Conservation (phyloP, 495 filamentous ascomycete genomes). For the Ramalina intermedia region DNA sequence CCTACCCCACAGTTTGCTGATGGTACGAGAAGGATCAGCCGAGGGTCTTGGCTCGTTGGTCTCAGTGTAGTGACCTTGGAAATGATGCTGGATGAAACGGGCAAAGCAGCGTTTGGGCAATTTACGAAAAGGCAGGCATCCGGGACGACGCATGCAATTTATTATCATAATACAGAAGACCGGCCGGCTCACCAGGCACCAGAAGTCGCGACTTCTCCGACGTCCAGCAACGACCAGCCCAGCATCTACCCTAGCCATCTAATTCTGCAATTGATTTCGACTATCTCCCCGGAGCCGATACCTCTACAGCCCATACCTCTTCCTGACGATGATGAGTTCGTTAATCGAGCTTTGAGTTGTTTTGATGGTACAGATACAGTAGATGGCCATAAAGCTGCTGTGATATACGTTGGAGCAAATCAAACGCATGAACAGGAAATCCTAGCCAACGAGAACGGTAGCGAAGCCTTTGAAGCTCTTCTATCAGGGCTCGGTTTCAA, state of each 20-base stretch:
- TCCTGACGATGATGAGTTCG: conserved; percentile 70
- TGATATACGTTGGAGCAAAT: conserved; percentile 77
- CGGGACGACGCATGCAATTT: conserved; percentile 62
- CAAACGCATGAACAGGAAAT: conserved; percentile 74
- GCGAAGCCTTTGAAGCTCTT: conserved; percentile 73
- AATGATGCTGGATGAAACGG: conserved; percentile 41
- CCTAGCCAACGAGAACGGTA: conserved; percentile 68
- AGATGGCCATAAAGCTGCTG: conserved; percentile 88
- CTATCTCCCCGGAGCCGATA: conserved; percentile 54
- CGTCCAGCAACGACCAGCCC: conserved; percentile 27
- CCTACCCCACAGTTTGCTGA: conserved; percentile 49
- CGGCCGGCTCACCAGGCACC: conserved; percentile 53
- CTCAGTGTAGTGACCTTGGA: conserved; percentile 79
- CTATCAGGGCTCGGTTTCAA: conserved; percentile 66
- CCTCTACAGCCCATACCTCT: conserved; percentile 60
- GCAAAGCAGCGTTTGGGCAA: conserved; percentile 53
- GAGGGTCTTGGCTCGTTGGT: conserved; percentile 75
- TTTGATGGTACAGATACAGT: conserved; percentile 86
- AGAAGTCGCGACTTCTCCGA: conserved; percentile 28
- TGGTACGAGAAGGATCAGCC: conserved; percentile 49
- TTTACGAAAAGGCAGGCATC: conserved; percentile 75
- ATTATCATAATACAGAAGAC: conserved; percentile 55
- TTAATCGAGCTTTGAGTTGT: conserved; percentile 55
- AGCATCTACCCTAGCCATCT: conserved; percentile 68
- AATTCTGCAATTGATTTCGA: conserved; percentile 52